Base-by-base conservation (phyloP, 2,329 filamentous ascomycete species). In the Lasiodiplodia citricola region DNA sequence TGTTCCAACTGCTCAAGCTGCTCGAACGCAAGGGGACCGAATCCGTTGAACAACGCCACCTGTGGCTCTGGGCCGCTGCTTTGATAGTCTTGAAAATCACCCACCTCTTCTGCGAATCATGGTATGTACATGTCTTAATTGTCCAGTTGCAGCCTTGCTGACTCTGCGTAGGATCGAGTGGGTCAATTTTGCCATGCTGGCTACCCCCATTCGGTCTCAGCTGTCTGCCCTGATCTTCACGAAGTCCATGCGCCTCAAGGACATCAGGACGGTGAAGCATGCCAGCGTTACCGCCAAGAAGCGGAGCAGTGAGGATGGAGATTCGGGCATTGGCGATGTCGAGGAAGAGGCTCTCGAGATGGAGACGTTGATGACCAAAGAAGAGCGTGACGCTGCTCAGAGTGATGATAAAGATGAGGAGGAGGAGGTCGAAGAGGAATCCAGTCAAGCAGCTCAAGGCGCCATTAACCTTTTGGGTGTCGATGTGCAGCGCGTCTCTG, bases 391-490 rank as follows among this genome's bases (percentile, higher is more conserved):
- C 10, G 21, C 21, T 54, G 51, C 51, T 5, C 13, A 23, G 25
- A 21, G 10, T 10, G 25, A 54, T 2, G 51, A 54, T 10, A 16
- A 16, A 41, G 51, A 25, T 25, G 51, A 54, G 2, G 51, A 54
- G 4, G 11, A 23, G 14, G 51, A 11, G 13, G 51, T 28, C 2
- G 51, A 54, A 16, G 23, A 23, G 13, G 50, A 23, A 16, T 21
- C 38, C 11, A 31, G 51, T 2, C 38, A 13, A 14, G 23, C 23
- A 10, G 51, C 21, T 16, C 92, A 94, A 78, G 89, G 87, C 67
- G 91, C 91, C 4, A 89, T 94, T 68, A 95, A 94, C 76, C 83
- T 94, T 47, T 89, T 94, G 57, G 91, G 91, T 18, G 89, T 94
- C 16, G 92, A 95, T 77, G 84, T 87, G 6, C 87, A 88, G 70